Evolutionary conservation across 2,329 filamentous ascomycete species (phyloP), one percentile per base, ranked within the genome.

Genomic region (Emmonsia crescens): DNA sequence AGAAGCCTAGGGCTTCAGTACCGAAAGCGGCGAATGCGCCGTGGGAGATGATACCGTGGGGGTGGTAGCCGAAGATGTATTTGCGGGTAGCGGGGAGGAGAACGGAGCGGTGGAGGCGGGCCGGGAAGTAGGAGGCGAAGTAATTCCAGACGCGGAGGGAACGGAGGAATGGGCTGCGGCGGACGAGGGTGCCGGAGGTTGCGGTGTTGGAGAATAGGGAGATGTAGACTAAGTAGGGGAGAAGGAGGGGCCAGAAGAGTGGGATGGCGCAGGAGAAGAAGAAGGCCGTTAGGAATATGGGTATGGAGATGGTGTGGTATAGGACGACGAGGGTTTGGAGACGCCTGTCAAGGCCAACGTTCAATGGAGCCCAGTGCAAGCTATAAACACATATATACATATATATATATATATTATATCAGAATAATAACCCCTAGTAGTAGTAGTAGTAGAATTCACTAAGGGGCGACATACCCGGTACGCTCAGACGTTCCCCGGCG

Each of bases 51-150:
- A 99, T 97, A 29, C 94, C 93, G 72, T 99, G 94, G 0, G 94
- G 94, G 70, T 97, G 94, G 74, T 97, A 97, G 52, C 93, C 93
- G 69, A 99, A 91, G 65, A 99, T 91, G 77, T 97, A 99, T 75
- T 96, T 96, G 65, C 91, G 82, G 1, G 88, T 91, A 0, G 91
- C 83, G 27, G 89, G 83, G 6, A 99, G 83, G 61, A 87, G 82
- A 66, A 88, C 83, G 3, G 90, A 94, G 66, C 94, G 90, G 77
- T 97, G 91, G 46, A 99, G 82, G 61, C 83, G 84, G 56, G 91
- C 90, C 3, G 94, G 94, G 71, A 95, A 99, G 78, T 97, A 99
- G 19, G 85, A 89, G 31, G 89, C 91, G 72, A 96, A 97, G 54
- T 95, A 83, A 44, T 83, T 89, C 93, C 93, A 99, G 52, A 96